Conservation (phyloP, 768 basidiomycete species). For the Sarcomyxa edulis region DNA sequence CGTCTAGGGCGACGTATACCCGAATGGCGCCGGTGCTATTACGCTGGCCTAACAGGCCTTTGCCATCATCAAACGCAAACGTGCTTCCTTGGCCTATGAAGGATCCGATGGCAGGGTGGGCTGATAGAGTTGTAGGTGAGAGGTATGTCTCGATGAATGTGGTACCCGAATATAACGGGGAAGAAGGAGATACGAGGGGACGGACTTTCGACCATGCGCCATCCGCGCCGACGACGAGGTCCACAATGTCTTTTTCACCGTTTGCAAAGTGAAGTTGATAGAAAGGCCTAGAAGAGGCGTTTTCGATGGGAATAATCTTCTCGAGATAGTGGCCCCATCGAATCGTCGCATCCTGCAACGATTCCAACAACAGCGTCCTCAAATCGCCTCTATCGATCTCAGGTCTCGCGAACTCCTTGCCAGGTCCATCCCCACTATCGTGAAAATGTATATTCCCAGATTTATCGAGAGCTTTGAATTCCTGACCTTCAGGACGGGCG, state of each 20-base stretch:
- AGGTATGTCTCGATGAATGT: constrained; percentile 2
- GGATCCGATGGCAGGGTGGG: neutral
- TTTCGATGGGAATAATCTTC: too few relatives aligned
- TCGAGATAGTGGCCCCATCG: neutral
- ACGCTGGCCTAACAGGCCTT: constrained; percentile 22
- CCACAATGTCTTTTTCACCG: constrained; percentile 1
- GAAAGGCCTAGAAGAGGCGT: neutral
- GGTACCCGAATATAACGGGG: constrained; percentile 20
- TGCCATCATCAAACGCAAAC: constrained; percentile 12
- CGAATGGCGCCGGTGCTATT: constrained; percentile 20
- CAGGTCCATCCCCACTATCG: too few relatives aligned
- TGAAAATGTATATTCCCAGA: too few relatives aligned
- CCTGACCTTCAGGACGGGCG: too few relatives aligned
- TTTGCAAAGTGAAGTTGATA: constrained; percentile 1
- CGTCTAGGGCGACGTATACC: constrained; percentile 12
- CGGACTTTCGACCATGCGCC: constrained; percentile 28
- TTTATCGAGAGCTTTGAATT: too few relatives aligned
- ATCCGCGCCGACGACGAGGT: constrained; percentile 30
- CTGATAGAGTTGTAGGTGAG: neutral
- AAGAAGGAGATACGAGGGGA: constrained; percentile 15
- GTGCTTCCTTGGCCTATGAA: neutral
- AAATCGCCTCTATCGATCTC: too few relatives aligned
- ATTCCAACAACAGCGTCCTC: neutral
- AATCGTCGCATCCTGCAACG: neutral
- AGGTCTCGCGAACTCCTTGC: too few relatives aligned